Base-by-base conservation (phyloP, 345 rosid species). In the Lumnitzera racemosa region DNA sequence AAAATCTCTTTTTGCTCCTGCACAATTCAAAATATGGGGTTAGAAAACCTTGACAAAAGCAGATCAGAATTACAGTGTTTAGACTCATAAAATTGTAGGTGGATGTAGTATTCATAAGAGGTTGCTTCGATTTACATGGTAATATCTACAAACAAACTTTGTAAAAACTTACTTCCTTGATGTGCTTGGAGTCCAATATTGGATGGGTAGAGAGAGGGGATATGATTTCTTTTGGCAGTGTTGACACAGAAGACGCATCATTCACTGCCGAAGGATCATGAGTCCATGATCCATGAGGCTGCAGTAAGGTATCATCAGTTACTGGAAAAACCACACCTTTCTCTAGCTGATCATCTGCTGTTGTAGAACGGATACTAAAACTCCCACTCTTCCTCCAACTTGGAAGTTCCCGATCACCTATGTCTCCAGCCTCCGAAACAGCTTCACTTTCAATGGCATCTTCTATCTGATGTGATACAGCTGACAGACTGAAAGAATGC, bases 351-450 rank as follows among this genome's bases (percentile, higher is more conserved):
- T 49, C 65, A 61, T 78, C 83, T 51, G 72, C 46, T 17, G 54
- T 36, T 17, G 54, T 36, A 9, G 43, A 58, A 31, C 72, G 69
- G n/a, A 48, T 23, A 67, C 82, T 81, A 48, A 88, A 69, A 71
- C 70, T 61, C 53, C 70, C 79, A 55, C 72, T 70, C 63, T 60
- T 58, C 67, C 81, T 75, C 43, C 70, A 72, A 61, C 89, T 76
- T 17, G 64, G 73, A 65, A 86, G 84, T 25, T 80, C 90, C 46
- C 87, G 84, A 72, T 84, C 92, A 31, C 98, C 98, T 52, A 79
- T 80, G 75, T 91, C 98, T 46, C 95, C 98, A 2, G 95, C 96
- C 81, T 88, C 90, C 12, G 98, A 88, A 67, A 80, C 98, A 62
- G 43, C 11, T 36, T 36, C 43, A 9, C 43, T 36, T 4, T 36